phyloP scores from a whole-genome alignment of 352 stramenopile species.

The Phytopythium kandeliae region DNA sequence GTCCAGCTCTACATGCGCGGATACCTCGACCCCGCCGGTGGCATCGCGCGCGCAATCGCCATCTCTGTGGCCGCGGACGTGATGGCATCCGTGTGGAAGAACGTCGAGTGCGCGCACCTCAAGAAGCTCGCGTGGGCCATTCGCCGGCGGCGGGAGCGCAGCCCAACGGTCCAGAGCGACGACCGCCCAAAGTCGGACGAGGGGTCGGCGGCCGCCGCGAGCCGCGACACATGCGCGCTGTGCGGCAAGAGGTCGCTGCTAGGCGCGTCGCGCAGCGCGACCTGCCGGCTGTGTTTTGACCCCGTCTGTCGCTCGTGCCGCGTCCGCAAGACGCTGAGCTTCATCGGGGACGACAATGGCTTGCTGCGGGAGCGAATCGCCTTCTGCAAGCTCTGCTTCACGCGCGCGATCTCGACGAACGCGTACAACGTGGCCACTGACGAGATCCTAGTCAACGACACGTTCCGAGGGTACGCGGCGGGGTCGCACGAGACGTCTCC shows the following conservation, averaged over 20 bases:
- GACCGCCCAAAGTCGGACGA: no score
- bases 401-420: constrained; percentile 19
- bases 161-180: neutral
- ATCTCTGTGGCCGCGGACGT: constrained; percentile 35
- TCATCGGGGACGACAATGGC: constrained; percentile 25
- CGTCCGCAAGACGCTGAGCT: constrained; percentile 24
- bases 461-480: constrained; percentile 5
- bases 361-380: constrained; percentile 28
- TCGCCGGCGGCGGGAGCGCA: constrained; percentile 8
- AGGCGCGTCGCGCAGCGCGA: constrained; percentile 13
- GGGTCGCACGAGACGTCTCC: no score
- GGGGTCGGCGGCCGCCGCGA: neutral
- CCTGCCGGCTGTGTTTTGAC: constrained; percentile 31
- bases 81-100: constrained; percentile 35
- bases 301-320: constrained; percentile 29
- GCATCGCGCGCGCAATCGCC: constrained; percentile 32
- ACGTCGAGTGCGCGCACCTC: constrained; percentile 40
- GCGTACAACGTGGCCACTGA: constrained; percentile 20
- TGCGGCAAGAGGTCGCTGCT: constrained; percentile 10
- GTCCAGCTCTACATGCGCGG: constrained; percentile 41
- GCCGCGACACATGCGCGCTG: constrained; percentile 23
- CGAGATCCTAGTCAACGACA: constrained; percentile 21
- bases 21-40: constrained; percentile 35
- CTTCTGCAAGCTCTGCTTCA: constrained; percentile 31
- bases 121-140: constrained; percentile 37